Evolutionary conservation across 2,329 filamentous ascomycete genomes (phyloP).

Genomic region (Curvularia hawaiiensis): DNA sequence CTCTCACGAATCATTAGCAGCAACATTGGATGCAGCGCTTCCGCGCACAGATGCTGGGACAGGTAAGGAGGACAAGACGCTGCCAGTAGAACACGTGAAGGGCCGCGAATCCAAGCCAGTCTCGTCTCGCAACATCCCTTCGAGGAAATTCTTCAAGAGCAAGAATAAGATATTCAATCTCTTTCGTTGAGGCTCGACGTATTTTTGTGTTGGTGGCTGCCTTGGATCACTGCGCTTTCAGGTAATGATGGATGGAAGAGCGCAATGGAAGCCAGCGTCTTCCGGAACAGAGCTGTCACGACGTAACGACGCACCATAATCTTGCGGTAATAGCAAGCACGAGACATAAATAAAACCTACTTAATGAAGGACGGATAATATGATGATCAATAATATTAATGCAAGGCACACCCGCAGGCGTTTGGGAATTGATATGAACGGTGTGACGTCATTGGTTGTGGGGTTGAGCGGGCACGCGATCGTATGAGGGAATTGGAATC

Average conservation of each 20-base stretch:
- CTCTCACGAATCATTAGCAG: slow-evolving; percentile 29
- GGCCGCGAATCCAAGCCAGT: slow-evolving; percentile 15
- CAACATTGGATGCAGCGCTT: slow-evolving; percentile 22
- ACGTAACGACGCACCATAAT: slow-evolving; percentile 26
- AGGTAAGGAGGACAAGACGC: slow-evolving; percentile 23
- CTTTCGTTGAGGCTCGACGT: slow-evolving; percentile 26
- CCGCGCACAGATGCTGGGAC: slow-evolving; percentile 11
- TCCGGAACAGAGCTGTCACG: slow-evolving; percentile 10
- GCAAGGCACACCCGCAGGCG: slow-evolving; percentile 45
- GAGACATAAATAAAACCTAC: slow-evolving; percentile 10
- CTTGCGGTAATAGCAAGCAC: slow-evolving; percentile 22
- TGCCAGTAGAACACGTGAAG: slow-evolving; percentile 21
- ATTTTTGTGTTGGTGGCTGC: not conserved
- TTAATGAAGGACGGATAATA: slow-evolving; percentile 10
- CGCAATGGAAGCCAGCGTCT: slow-evolving; percentile 3
- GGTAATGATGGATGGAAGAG: slow-evolving; percentile 7
- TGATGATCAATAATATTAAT: slow-evolving; percentile 33
- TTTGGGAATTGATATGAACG: slow-evolving; percentile 6
- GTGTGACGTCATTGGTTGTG: slow-evolving; percentile 35
- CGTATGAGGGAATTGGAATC: slow-evolving; percentile 13
- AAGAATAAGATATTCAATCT: slow-evolving; percentile 47
- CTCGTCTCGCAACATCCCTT: slow-evolving; percentile 17
- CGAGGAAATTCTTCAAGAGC: slow-evolving; percentile 41
- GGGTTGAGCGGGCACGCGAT: slow-evolving; percentile 23
- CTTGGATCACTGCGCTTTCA: slow-evolving; percentile 6